phyloP scores from a whole-genome alignment of 2,329 filamentous ascomycete species.

The Microcyclospora pomicola region DNA sequence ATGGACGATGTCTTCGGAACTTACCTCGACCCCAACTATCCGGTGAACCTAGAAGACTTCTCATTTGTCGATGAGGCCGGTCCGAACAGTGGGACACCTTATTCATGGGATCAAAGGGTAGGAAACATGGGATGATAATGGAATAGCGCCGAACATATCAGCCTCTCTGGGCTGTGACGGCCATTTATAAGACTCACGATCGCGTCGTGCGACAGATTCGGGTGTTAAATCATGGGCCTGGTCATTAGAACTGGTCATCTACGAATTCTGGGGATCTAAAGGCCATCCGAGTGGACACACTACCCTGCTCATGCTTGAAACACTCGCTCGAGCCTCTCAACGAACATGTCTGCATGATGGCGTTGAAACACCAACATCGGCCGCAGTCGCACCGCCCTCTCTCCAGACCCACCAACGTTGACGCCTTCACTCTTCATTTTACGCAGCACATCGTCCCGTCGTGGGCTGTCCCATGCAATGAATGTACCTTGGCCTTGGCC shows the following conservation, averaged over 20 bases:
- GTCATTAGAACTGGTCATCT: too few species aligned
- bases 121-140: too few species aligned
- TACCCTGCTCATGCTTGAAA: conserved; percentile 14
- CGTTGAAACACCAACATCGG: conserved; percentile 91
- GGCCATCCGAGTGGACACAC: neutral
- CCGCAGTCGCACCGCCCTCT: conserved; percentile 59
- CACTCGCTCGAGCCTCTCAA: conserved; percentile 35
- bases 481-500: conserved; percentile 84
- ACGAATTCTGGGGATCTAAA: too few species aligned
- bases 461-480: conserved; percentile 77
- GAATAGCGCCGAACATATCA: too few species aligned
- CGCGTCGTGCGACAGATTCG: too few species aligned
- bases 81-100: too few species aligned
- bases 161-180: too few species aligned
- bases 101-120: too few species aligned
- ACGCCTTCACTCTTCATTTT: conserved; percentile 68
- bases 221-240: too few species aligned
- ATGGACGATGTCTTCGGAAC: conserved; percentile 23
- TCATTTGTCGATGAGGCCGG: conserved; percentile 16
- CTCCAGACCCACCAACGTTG: conserved; percentile 77
- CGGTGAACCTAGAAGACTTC: conserved; percentile 21
- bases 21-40: conserved; percentile 22
- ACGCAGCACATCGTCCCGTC: conserved; percentile 63
- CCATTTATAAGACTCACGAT: too few species aligned
- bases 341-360: conserved; percentile 73